Evolutionary conservation across 345 rosid species (phyloP).

Genomic region (Sisymbrium irio): DNA sequence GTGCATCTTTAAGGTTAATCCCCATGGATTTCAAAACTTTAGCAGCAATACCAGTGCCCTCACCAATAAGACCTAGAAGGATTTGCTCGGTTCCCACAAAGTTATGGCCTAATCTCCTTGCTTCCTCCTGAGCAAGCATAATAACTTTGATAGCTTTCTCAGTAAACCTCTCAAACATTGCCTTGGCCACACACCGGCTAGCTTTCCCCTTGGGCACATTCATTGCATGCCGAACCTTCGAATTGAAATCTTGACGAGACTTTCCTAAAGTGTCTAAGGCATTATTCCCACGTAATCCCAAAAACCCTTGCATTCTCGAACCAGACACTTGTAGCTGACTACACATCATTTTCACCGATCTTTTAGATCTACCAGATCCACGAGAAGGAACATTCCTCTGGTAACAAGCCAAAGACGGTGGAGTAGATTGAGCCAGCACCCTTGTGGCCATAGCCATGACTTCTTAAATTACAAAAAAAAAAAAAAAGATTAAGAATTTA

Average conservation of each 20-base stretch:
- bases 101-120: slow-evolving; percentile 91
- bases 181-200: slow-evolving; percentile 47
- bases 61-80: slow-evolving; percentile 87
- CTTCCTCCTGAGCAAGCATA: slow-evolving; percentile 98
- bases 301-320: slow-evolving; percentile 49
- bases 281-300: slow-evolving; percentile 60
- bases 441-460: slow-evolving; percentile 63
- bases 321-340: slow-evolving; percentile 38
- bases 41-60: slow-evolving; percentile 97
- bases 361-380: slow-evolving; percentile 51
- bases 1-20: slow-evolving; percentile 89
- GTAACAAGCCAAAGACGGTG: slow-evolving; percentile 50
- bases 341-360: slow-evolving; percentile 48
- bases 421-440: slow-evolving; percentile 69
- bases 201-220: slow-evolving; percentile 51
- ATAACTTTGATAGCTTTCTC: slow-evolving; percentile 91
- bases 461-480: not conserved
- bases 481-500: not conserved
- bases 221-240: slow-evolving; percentile 44
- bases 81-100: slow-evolving; percentile 96
- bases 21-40: slow-evolving; percentile 96
- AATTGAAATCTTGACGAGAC: slow-evolving; percentile 50
- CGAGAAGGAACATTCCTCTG: slow-evolving; percentile 45
- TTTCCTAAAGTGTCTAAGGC: slow-evolving; percentile 44
- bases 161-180: slow-evolving; percentile 92